These are phyloP conservation scores for Trametes gibbosa DNA, from an alignment of 768 basidiomycete species.

Conservation along the genomic window DNA sequence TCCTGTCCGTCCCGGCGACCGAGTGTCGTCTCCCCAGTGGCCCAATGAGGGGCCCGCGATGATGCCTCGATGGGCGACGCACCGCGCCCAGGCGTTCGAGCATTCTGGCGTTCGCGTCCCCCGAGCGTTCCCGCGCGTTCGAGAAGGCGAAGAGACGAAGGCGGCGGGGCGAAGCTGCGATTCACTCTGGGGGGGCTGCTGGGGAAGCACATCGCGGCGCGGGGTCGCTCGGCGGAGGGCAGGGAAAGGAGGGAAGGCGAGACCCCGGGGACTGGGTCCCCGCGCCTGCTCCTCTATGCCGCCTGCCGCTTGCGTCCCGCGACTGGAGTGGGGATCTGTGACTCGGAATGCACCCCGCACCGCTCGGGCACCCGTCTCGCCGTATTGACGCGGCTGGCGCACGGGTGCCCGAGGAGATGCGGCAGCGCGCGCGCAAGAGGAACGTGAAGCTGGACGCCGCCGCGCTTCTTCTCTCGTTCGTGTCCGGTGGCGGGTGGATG, in stretches of 20 bases:
- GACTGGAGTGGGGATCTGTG: background rate
- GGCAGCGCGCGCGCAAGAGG: background rate
- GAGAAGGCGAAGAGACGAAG: background rate
- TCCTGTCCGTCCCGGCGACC: background rate
- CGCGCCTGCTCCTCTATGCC: background rate
- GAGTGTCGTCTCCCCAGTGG: background rate
- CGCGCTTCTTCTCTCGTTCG: background rate
- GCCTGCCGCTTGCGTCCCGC: background rate
- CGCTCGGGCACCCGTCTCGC: constrained; percentile 7
- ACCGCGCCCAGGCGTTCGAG: background rate
- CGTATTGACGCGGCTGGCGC: background rate
- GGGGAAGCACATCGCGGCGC: background rate
- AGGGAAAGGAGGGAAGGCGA: background rate
- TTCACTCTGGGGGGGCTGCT: background rate
- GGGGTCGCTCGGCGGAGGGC: background rate
- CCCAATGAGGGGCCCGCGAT: constrained; percentile 8
- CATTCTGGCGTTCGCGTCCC: background rate
- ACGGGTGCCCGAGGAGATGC: background rate
- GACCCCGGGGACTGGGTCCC: constrained; percentile 12
- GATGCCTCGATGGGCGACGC: constrained; percentile 9
- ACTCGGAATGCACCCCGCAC: background rate
- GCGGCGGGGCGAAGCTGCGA: background rate
- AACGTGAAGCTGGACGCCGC: background rate
- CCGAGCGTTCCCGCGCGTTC: background rate
- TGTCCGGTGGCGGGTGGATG: background rate